A percentile compares a stretch with the other conserved stretches of the same genome.
These are phyloP conservation scores for Clarireedia hainanense DNA, from an alignment of 2,329 filamentous ascomycete species.

Conservation along the genomic window DNA sequence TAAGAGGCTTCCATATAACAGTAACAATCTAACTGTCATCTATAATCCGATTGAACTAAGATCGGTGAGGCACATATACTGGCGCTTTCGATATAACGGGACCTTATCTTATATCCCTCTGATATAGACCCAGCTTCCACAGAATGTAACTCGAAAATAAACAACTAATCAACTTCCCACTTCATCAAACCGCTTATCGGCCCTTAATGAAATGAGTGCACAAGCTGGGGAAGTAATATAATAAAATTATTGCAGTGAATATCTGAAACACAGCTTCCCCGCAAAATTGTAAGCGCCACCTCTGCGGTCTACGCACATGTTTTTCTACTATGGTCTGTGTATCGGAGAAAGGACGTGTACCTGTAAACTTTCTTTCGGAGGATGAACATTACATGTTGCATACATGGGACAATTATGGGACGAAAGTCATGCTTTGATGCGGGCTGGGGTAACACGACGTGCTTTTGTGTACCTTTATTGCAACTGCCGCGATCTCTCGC, in stretches of 20 bases:
- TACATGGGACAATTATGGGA: too few relatives aligned
- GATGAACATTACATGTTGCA: too few relatives aligned
- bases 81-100: neutral
- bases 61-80: neutral
- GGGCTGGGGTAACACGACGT: neutral
- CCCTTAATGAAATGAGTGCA: neutral
- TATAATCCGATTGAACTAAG: neutral
- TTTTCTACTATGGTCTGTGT: neutral
- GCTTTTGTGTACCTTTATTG: neutral
- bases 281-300: slow-evolving; percentile 4
- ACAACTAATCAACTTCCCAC: neutral
- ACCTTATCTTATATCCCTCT: neutral
- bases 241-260: neutral
- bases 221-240: neutral
- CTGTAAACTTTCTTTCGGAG: neutral
- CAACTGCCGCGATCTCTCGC: neutral
- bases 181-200: neutral
- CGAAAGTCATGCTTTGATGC: too few relatives aligned
- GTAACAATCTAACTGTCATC: neutral
- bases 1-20: neutral
- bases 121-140: neutral
- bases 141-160: neutral
- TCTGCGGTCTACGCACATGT: neutral
- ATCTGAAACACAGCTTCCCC: slow-evolving; percentile 8
- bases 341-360: neutral